phyloP scores from a whole-genome alignment of 2,329 filamentous ascomycete genomes.

The Ceratocystiopsis brevicomis region DNA sequence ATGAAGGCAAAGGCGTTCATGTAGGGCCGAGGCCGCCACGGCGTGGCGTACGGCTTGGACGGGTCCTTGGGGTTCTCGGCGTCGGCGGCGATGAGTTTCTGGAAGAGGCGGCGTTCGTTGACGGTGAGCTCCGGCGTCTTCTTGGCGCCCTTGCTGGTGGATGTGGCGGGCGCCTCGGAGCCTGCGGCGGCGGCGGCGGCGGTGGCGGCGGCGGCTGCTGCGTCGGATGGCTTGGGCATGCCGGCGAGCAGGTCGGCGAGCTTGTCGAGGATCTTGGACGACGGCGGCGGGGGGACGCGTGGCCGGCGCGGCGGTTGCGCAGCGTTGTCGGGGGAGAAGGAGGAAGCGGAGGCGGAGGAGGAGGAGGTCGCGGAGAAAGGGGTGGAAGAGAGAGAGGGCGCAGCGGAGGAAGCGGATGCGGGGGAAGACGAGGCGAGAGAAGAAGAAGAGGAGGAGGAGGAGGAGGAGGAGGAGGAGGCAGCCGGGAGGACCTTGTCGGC shows the following conservation, averaged over 20 bases:
- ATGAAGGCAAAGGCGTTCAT: constrained; percentile 92
- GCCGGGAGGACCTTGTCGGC: too few species aligned
- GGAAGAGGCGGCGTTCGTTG: constrained; percentile 34
- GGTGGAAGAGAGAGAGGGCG: constrained; percentile 6
- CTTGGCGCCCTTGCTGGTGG: background rate
- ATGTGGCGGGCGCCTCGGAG: background rate
- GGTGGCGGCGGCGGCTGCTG: too few species aligned
- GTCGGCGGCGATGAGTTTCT: constrained; percentile 39
- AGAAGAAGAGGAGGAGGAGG: too few species aligned
- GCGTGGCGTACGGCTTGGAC: constrained; percentile 71
- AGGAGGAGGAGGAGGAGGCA: background rate
- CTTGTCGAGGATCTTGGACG: constrained; percentile 28
- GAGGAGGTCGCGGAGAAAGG: background rate
- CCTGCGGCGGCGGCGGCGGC: background rate
- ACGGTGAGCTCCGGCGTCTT: constrained; percentile 19
- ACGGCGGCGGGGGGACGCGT: constrained; percentile 20
- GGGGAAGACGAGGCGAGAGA: constrained; percentile 1
- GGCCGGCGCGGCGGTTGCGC: background rate
- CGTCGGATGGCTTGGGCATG: background rate
- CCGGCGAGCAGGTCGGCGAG: constrained; percentile 28
- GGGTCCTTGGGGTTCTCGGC: constrained; percentile 59
- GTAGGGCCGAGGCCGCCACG: constrained; percentile 71
- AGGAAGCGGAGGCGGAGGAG: background rate
- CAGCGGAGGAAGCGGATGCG: constrained; percentile 3
- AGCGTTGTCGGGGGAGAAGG: background rate